Percentiles rank a stretch among this genome's conserved stretches.
Conservation (phyloP, 768 basidiomycete genomes). For the Mycena albidolilacea region DNA sequence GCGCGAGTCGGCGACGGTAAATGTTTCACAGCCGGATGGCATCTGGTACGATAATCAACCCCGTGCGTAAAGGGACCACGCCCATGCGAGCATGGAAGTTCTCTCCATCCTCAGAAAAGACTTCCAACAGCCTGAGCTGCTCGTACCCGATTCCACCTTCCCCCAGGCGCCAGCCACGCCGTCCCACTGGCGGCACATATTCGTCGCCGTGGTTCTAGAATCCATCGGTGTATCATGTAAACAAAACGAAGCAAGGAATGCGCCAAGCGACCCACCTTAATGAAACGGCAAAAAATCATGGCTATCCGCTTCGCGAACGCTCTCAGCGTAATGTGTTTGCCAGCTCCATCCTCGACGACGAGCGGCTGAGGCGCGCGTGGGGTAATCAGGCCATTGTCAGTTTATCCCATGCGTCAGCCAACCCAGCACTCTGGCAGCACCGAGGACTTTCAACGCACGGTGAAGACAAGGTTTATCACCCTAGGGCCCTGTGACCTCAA, state of each 20-base stretch:
- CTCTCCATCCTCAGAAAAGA: background rate
- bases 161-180: background rate
- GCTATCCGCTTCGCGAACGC: background rate
- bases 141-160: background rate
- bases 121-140: constrained; percentile 10
- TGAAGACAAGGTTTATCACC: background rate
- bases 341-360: background rate
- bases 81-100: constrained; percentile 13
- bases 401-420: background rate
- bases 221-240: background rate
- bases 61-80: constrained; percentile 16
- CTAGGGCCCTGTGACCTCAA: background rate
- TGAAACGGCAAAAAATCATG: background rate
- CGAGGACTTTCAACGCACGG: background rate
- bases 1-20: no score
- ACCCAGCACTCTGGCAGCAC: background rate
- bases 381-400: background rate
- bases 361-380: background rate
- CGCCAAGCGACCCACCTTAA: background rate
- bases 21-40: background rate
- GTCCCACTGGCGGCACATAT: background rate
- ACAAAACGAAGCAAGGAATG: background rate
- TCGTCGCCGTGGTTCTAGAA: background rate
- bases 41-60: background rate
- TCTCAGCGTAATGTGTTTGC: background rate